phyloP scores from a whole-genome alignment of 2,329 filamentous ascomycete genomes.

The Diaporthe sp. region DNA sequence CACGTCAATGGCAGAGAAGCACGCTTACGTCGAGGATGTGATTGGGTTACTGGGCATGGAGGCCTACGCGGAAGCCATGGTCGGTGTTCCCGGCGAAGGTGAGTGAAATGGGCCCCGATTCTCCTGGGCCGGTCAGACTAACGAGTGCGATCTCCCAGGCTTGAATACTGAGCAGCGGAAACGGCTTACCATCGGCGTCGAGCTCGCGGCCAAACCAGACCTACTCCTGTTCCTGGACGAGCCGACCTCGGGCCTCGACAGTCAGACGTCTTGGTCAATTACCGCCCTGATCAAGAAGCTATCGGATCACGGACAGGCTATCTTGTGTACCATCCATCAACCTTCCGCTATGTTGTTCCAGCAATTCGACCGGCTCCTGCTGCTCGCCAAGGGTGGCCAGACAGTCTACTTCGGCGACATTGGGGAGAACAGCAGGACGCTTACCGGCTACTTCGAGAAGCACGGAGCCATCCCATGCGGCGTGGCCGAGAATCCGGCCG shows the following conservation, averaged over 20 bases:
- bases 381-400: slow-evolving; percentile 79
- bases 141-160: background rate
- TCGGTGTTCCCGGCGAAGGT: slow-evolving; percentile 77
- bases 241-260: slow-evolving; percentile 92
- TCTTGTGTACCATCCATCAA: slow-evolving; percentile 94
- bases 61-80: slow-evolving; percentile 75
- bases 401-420: slow-evolving; percentile 86
- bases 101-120: background rate
- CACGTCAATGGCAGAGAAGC: slow-evolving; percentile 70
- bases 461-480: slow-evolving; percentile 78
- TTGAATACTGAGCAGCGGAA: slow-evolving; percentile 54
- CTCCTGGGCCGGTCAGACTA: background rate
- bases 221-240: slow-evolving; percentile 92
- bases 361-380: slow-evolving; percentile 83
- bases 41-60: slow-evolving; percentile 78
- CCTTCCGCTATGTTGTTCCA: slow-evolving; percentile 93
- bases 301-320: slow-evolving; percentile 86
- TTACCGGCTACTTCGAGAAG: slow-evolving; percentile 83
- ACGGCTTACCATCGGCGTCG: slow-evolving; percentile 78
- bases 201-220: slow-evolving; percentile 91
- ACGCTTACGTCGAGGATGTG: slow-evolving; percentile 76
- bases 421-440: slow-evolving; percentile 75
- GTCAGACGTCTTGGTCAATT: slow-evolving; percentile 92
- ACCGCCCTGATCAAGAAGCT: slow-evolving; percentile 87
- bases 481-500: slow-evolving; percentile 80